Evolutionary conservation across 768 basidiomycete species (phyloP).

Genomic region (Leucosporidium yakuticum): DNA sequence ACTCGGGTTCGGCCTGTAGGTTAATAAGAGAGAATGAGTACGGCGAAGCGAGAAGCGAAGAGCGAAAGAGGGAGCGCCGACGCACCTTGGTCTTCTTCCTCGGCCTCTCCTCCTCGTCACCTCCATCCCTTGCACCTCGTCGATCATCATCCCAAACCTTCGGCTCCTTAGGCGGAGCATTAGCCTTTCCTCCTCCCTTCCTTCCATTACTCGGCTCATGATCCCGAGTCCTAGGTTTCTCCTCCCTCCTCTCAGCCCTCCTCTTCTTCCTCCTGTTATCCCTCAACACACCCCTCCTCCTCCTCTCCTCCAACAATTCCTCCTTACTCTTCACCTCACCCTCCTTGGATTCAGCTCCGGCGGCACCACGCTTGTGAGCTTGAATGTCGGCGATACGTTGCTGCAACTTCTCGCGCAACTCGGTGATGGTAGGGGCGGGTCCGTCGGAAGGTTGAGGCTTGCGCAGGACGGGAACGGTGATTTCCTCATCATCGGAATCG

Average conservation of each 20-base stretch:
- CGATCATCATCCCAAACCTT: background rate
- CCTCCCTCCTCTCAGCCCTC: slow-evolving; percentile 48
- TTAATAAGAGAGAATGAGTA: background rate
- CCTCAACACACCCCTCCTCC: slow-evolving; percentile 65
- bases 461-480: background rate
- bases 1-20: slow-evolving; percentile 28
- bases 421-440: slow-evolving; percentile 32
- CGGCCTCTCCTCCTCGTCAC: slow-evolving; percentile 42
- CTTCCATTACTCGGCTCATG: slow-evolving; percentile 33
- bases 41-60: too few relatives aligned
- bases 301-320: slow-evolving; percentile 71
- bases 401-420: slow-evolving; percentile 29
- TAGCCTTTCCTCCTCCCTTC: slow-evolving; percentile 36
- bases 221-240: slow-evolving; percentile 40
- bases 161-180: slow-evolving; percentile 7
- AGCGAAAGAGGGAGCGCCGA: background rate
- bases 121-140: slow-evolving; percentile 48
- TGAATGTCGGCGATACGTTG: slow-evolving; percentile 31
- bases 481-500: slow-evolving; percentile 35
- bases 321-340: slow-evolving; percentile 56
- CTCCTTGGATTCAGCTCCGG: slow-evolving; percentile 38
- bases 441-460: background rate
- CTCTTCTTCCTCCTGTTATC: slow-evolving; percentile 75
- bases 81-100: slow-evolving; percentile 39
- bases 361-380: slow-evolving; percentile 29